phyloP scores from a whole-genome alignment of 1,139 yeast genomes.

The Arxiozyma bovina region DNA sequence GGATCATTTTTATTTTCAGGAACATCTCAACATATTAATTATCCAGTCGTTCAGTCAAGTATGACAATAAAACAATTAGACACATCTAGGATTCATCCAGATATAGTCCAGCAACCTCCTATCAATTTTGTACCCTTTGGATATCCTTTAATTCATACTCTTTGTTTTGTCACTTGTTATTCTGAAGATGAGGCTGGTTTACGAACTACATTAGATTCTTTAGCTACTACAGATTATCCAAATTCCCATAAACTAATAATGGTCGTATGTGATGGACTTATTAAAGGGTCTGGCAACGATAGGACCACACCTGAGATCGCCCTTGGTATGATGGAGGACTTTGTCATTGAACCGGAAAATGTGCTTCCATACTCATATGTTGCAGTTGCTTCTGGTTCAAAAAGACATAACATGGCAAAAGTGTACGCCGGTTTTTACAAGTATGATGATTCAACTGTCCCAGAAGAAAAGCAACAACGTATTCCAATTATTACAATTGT shows the following conservation, averaged over 20 bases:
- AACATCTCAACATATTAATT: constrained; percentile 9
- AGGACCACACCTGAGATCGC: constrained; percentile 82
- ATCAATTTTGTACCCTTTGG: constrained; percentile 80
- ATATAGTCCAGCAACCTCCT: constrained; percentile 80
- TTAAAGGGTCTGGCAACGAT: constrained; percentile 89
- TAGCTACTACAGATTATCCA: constrained; percentile 89
- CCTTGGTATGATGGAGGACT: constrained; percentile 80
- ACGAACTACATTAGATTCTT: constrained; percentile 79
- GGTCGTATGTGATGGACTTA: constrained; percentile 85
- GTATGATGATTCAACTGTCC: constrained; percentile 65
- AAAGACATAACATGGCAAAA: constrained; percentile 97
- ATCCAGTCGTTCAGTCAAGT: constrained; percentile 5
- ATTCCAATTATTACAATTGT: constrained; percentile 78
- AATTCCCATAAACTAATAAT: constrained; percentile 83
- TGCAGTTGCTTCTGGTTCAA: constrained; percentile 86
- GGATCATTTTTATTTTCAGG: constrained; percentile 11
- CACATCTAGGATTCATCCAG: constrained; percentile 64
- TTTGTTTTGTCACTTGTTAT: constrained; percentile 84
- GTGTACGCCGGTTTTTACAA: constrained; percentile 85
- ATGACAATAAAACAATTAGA: constrained; percentile 42
- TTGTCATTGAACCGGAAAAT: constrained; percentile 58
- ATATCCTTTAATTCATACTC: constrained; percentile 76
- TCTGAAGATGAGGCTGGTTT: constrained; percentile 85
- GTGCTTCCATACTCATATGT: constrained; percentile 80
- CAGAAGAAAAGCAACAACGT: constrained; percentile 75